Evolutionary conservation across 2,329 filamentous ascomycete species (phyloP), one percentile per base, ranked within the genome.

Genomic region (Penicillium hesseltinei): DNA sequence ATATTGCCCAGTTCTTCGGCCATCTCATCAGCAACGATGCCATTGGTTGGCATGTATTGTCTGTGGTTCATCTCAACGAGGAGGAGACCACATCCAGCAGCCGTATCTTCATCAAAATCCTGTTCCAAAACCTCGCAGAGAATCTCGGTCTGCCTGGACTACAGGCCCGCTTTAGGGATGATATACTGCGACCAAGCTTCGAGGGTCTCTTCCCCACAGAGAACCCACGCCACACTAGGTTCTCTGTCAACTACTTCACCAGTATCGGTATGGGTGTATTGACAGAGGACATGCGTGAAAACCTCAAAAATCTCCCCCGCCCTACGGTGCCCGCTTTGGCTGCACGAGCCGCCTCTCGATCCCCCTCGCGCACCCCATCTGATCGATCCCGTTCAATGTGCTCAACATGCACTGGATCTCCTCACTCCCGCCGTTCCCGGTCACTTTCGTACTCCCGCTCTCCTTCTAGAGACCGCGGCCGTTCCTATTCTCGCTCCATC

Each of bases 221-320:
- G 73, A 91, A 92, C 69, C 86, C 92, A 25, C 88, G 90, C 71
- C 94, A 97, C 75, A 92, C 92, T 39, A 87, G 93, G 53, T 99
- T 99, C 81, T 91, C 92, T 50, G 96, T 99, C 86, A 99, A 99
- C 77, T 99, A 97, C 82, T 97, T 99, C 75, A 99, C 94, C 10
- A 94, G 92, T 69, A 96, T 99, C 68, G 92, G 92, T 57, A 95
- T 99, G 90, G 94, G 94, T 71, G 86, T 85, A 25, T 82, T 99
- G 60, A 99, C 94, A 2, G 94, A 99, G 72, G 90, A 92, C 64
- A 96, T 97, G 91, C 88, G 94, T 74, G 91, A 95, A 69, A 87
- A 88, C 71, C 82, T 99, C 56, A 89, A 92, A 73, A 96, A 92
- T 70, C 85, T 95, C 75, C 92, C 92, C 13, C 94, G 95, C 71